Base-by-base conservation (phyloP, 2,329 filamentous ascomycete species). In the Aspergillus brasiliensis region DNA sequence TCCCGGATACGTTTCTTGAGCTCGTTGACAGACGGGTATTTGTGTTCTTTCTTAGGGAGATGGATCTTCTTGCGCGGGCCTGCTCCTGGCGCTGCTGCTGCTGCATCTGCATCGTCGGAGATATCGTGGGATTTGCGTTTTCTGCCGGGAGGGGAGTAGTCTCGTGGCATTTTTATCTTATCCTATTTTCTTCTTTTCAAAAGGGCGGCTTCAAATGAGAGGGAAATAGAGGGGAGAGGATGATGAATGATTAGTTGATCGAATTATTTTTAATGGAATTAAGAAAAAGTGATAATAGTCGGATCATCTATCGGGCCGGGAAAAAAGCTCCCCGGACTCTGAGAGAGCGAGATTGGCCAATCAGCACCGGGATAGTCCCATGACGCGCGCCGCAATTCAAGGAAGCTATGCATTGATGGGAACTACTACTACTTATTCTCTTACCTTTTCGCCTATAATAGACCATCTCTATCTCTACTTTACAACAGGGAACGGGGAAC, bases 1-100 rank as follows among this genome's bases (percentile, higher is more conserved):
- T 84, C 81, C 42, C 85, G 83, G 61, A 87, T 84, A 23, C 82
- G 80, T 61, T 76, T 78, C 66, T 86, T 86, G 58, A 86, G 75
- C 13, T 82, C 80, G 67, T 82, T 82, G 56, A 82, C 65, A 13
- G 77, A 77, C 2, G 72, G 70, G 19, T 70, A 71, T 48, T 71
- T 65, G 59, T 69, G 67, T 54, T 74, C 68, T 5, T 67, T 64
- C 23, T 66, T 65, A 2, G 64, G 65, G 3, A 62, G 62, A 34
- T 68, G 64, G 31, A 64, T 61, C 56, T 71, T 74, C 65, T 73
- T 75, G 57, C 71, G 52, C 21, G 40, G 17, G 5, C 19, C 17
- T 44, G 6, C 19, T 44, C 10, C 3, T 10, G 31, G 31, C 31
- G 31, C 31, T 34, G 31, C 11, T 13, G 31, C 31, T 28, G 27